Conservation (phyloP, 495 filamentous ascomycete species). For the Amphirosellinia nigrospora region DNA sequence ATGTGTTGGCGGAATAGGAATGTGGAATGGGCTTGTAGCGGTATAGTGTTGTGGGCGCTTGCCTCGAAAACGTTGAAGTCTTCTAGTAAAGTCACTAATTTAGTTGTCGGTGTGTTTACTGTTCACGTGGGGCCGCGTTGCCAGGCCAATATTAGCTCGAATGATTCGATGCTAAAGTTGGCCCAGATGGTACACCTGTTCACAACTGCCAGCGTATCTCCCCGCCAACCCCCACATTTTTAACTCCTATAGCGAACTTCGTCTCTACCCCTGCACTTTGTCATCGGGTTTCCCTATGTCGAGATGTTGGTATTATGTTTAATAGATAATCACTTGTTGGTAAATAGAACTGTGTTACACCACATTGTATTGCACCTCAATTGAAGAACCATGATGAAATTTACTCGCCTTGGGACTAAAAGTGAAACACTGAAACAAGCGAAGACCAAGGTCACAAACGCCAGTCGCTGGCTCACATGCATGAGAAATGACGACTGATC, state of each 20-base stretch:
- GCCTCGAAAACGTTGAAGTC: not conserved
- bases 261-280: no score
- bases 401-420: not conserved
- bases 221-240: not conserved
- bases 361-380: not conserved
- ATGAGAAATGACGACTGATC: not conserved
- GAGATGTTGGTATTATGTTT: not conserved
- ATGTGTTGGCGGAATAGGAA: not conserved
- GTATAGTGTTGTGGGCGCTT: not conserved
- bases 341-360: not conserved
- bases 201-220: not conserved
- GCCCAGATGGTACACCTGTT: not conserved
- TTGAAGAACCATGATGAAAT: not conserved
- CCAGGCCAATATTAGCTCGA: slow-evolving; percentile 31
- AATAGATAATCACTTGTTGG: not conserved
- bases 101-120: slow-evolving; percentile 33
- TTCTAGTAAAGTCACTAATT: not conserved
- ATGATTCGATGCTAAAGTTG: not conserved
- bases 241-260: not conserved
- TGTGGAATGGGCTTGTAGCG: slow-evolving; percentile 2
- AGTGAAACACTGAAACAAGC: not conserved
- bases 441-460: not conserved
- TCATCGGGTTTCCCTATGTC: not conserved
- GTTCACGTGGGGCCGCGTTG: slow-evolving; percentile 27
- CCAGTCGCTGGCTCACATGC: not conserved